phyloP scores from a whole-genome alignment of 805 yeast genomes.

The Grigorovia yakushimaensis region DNA sequence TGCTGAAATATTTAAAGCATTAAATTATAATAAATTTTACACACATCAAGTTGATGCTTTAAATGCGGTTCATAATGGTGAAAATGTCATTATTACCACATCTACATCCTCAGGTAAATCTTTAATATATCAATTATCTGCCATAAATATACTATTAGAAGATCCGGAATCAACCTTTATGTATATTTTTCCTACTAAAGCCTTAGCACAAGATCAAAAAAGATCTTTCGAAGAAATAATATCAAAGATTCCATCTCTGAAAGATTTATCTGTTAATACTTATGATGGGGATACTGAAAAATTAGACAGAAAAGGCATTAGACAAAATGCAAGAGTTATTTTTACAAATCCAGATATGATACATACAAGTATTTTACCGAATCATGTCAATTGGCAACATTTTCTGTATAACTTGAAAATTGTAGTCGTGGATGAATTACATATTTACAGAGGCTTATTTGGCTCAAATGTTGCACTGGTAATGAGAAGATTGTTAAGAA shows the following conservation, averaged over 20 bases:
- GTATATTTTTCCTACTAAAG: conserved; percentile 93
- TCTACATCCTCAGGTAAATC: conserved; percentile 96
- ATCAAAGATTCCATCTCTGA: conserved; percentile 36
- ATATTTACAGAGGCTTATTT: conserved; percentile 80
- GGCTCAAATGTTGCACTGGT: conserved; percentile 88
- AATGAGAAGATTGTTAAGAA: conserved; percentile 66
- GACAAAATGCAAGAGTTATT: conserved; percentile 62
- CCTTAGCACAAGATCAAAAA: conserved; percentile 93
- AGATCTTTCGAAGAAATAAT: conserved; percentile 59
- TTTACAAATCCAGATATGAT: conserved; percentile 94
- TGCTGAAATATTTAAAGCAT: conserved; percentile 42
- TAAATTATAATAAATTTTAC: conserved; percentile 48
- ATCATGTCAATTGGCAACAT: conserved; percentile 61
- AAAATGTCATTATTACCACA: conserved; percentile 81
- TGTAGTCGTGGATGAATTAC: conserved; percentile 79
- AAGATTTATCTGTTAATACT: conserved; percentile 53
- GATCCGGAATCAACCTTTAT: conserved; percentile 51
- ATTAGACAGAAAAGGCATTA: conserved; percentile 41
- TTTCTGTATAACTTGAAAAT: conserved; percentile 56
- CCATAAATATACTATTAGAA: conserved; percentile 39
- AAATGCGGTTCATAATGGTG: conserved; percentile 42
- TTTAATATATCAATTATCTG: conserved; percentile 81
- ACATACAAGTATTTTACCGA: conserved; percentile 76
- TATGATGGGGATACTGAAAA: conserved; percentile 89
- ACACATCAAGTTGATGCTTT: conserved; percentile 78